Evolutionary conservation across 257 asterid genomes (phyloP).

Genomic region (Solanum stenotomum): DNA sequence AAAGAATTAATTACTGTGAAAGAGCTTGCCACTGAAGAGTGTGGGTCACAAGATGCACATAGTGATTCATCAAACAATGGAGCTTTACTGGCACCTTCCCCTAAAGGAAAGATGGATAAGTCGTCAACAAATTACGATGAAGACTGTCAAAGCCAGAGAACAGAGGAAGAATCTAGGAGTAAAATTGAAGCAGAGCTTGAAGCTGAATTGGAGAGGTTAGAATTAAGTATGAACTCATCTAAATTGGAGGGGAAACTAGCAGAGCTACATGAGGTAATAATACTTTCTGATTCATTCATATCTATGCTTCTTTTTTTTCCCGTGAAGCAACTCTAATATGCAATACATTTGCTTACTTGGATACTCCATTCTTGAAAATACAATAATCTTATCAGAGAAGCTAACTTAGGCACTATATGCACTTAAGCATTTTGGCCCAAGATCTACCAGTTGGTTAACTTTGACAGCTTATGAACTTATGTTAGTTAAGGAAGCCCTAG

Average conservation of each 20-base stretch:
- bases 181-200: conserved; percentile 94
- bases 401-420: background rate
- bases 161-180: conserved; percentile 58
- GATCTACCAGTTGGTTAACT: background rate
- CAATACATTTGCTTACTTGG: background rate
- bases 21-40: conserved; percentile 34
- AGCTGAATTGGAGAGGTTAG: conserved; percentile 86
- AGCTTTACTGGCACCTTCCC: conserved; percentile 17
- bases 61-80: conserved; percentile 17
- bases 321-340: background rate
- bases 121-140: background rate
- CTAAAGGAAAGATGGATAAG: conserved; percentile 22
- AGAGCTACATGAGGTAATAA: conserved; percentile 44
- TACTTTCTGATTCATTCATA: background rate
- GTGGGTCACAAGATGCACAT: conserved; percentile 35
- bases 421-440: background rate
- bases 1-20: conserved; percentile 74
- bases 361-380: background rate
- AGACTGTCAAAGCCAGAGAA: conserved; percentile 21
- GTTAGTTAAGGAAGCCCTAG: background rate
- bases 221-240: conserved; percentile 45
- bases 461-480: background rate
- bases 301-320: background rate
- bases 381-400: background rate
- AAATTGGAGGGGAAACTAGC: conserved; percentile 37